Evolutionary conservation across 1,284 basidiomycete species (phyloP).

Genomic region (Porodaedalea pini): DNA sequence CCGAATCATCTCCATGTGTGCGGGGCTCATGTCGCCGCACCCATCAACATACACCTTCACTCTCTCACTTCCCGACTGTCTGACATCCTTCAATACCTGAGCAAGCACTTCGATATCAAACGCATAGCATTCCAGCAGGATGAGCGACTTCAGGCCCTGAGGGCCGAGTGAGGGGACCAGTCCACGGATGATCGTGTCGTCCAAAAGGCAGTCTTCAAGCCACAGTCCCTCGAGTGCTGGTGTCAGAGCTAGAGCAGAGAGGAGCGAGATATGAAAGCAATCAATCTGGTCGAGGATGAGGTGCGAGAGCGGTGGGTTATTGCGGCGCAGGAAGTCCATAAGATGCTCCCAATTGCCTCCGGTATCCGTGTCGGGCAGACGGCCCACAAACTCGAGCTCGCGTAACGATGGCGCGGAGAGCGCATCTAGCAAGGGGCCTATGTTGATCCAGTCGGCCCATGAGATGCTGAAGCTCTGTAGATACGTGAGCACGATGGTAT

Average conservation of each 20-base stretch:
- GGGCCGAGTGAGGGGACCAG: not conserved
- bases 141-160: constrained; percentile 5
- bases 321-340: constrained; percentile 3
- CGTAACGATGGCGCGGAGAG: constrained; percentile 9
- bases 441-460: constrained; percentile 12
- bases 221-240: constrained; percentile 14
- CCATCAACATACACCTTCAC: constrained; percentile 9
- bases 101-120: constrained; percentile 12
- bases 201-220: constrained; percentile 17
- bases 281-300: constrained; percentile 17
- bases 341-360: constrained; percentile 13
- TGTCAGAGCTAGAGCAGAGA: not conserved
- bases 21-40: not conserved
- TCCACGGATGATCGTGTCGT: constrained; percentile 13
- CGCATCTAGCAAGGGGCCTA: constrained; percentile 12
- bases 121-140: constrained; percentile 7
- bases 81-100: not conserved
- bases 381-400: constrained; percentile 16
- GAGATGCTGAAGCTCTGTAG: constrained; percentile 14
- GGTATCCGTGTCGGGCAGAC: not conserved
- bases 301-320: constrained; percentile 3
- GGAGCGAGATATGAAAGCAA: constrained; percentile 11
- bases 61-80: not conserved
- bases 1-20: not conserved
- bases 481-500: not conserved